phyloP scores from a whole-genome alignment of 805 yeast genomes.

The Kodamaea leandrae region DNA sequence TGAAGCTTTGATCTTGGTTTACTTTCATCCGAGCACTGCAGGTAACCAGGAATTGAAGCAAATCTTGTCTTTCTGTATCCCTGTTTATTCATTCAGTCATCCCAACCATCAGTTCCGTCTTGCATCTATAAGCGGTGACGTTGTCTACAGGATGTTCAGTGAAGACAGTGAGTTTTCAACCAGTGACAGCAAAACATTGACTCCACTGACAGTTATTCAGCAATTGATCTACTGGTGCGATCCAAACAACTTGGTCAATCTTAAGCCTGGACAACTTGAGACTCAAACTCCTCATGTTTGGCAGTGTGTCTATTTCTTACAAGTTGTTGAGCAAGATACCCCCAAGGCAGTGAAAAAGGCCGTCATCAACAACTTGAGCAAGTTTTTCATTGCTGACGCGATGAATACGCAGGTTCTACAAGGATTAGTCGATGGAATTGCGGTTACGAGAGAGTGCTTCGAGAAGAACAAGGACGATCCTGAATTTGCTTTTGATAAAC shows the following conservation, averaged over 20 bases:
- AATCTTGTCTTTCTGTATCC: conserved; percentile 80
- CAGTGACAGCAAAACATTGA: conserved; percentile 26
- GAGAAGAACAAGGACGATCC: conserved; percentile 20
- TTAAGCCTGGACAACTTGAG: conserved; percentile 38
- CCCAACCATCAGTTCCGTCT: conserved; percentile 65
- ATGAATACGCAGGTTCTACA: conserved; percentile 28
- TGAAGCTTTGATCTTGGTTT: conserved; percentile 67
- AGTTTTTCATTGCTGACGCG: conserved; percentile 35
- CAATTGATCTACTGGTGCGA: conserved; percentile 85
- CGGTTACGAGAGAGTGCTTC: conserved; percentile 30
- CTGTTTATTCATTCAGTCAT: conserved; percentile 82
- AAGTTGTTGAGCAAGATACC: conserved; percentile 48
- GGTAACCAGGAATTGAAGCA: conserved; percentile 69
- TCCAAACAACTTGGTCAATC: conserved; percentile 61
- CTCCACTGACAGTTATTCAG: conserved; percentile 50
- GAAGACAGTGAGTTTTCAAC: conserved; percentile 33
- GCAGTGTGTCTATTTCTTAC: conserved; percentile 54
- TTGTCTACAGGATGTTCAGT: conserved; percentile 55
- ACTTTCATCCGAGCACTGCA: conserved; percentile 67
- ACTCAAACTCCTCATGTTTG: conserved; percentile 53
- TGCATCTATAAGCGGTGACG: conserved; percentile 63
- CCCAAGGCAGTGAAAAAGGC: conserved; percentile 53
- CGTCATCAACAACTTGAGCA: conserved; percentile 49
- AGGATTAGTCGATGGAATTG: conserved; percentile 34
- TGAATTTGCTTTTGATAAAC: conserved; percentile 33